These are phyloP conservation scores for Gynandropsis gynandra DNA, from an alignment of 345 rosid genomes.

Conservation along the genomic window DNA sequence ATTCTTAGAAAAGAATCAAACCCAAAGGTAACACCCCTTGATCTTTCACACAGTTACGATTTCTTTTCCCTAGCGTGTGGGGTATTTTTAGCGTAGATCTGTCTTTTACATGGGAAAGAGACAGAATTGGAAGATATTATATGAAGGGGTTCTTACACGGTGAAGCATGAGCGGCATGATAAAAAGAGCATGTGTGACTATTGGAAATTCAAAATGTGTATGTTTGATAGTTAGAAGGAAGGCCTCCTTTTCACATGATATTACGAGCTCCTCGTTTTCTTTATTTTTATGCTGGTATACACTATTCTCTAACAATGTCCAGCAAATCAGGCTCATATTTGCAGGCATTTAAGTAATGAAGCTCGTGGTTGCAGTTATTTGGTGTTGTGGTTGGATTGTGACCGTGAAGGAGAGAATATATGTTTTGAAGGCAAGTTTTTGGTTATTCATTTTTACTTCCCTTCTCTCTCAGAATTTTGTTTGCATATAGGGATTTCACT, in stretches of 20 bases:
- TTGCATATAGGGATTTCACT: not conserved
- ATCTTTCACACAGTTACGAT: conserved; percentile 1
- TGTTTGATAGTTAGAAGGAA: not conserved
- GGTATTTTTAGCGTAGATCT: conserved; percentile 1
- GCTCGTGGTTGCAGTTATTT: conserved; percentile 75
- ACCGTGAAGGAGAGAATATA: conserved; percentile 98
- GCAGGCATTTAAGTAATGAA: conserved; percentile 83
- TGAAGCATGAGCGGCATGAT: not conserved
- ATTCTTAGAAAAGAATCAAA: conserved; percentile 57
- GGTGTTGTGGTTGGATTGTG: conserved; percentile 96
- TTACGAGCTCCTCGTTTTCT: conserved; percentile 7
- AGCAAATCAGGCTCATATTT: conserved; percentile 56
- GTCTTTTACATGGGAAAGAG: conserved; percentile 7
- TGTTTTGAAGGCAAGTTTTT: conserved; percentile 75
- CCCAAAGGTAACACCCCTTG: conserved; percentile 58
- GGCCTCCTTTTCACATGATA: conserved; percentile 8
- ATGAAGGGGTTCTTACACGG: not conserved
- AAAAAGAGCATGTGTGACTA: conserved; percentile 1
- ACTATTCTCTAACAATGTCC: conserved; percentile 20
- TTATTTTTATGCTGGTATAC: conserved; percentile 4
- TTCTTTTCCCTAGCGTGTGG: conserved; percentile 6
- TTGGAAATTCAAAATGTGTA: conserved; percentile 2
- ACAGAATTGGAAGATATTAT: not conserved
- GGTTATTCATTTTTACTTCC: not conserved
- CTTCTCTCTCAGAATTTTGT: conserved; percentile 10